These are phyloP conservation scores for Collybia sp. DNA, from an alignment of 768 basidiomycete genomes.

Conservation along the genomic window DNA sequence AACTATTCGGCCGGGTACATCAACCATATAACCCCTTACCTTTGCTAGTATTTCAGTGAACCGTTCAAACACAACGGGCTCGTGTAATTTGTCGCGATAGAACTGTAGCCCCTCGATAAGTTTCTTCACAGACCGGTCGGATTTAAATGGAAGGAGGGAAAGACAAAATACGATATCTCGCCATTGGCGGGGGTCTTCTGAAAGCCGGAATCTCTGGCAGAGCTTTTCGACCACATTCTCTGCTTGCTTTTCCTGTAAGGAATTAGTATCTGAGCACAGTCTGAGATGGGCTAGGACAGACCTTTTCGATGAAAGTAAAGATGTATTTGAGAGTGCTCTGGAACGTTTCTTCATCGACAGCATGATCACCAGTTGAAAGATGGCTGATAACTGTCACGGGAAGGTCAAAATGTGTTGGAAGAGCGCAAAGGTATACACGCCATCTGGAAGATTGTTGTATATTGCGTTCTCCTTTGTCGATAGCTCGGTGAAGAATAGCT, in stretches of 20 bases:
- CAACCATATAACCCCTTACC: slow-evolving; percentile 32
- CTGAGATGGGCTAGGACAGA: slow-evolving; percentile 18
- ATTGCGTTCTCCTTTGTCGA: slow-evolving; percentile 98
- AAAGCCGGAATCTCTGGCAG: slow-evolving; percentile 89
- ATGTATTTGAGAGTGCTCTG: slow-evolving; percentile 93
- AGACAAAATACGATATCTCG: slow-evolving; percentile 95
- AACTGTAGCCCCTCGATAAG: slow-evolving; percentile 88
- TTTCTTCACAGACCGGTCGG: slow-evolving; percentile 94
- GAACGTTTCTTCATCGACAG: slow-evolving; percentile 90
- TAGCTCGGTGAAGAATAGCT: slow-evolving; percentile 94
- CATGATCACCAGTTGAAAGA: slow-evolving; percentile 83
- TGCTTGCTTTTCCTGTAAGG: slow-evolving; percentile 87
- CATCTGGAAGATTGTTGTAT: slow-evolving; percentile 97
- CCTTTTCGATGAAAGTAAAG: slow-evolving; percentile 97
- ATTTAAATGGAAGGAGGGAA: slow-evolving; percentile 93
- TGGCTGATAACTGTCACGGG: slow-evolving; percentile 80
- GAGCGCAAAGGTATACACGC: slow-evolving; percentile 31
- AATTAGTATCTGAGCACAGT: neutral
- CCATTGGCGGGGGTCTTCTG: slow-evolving; percentile 92
- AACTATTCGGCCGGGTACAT: neutral
- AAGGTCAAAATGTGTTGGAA: slow-evolving; percentile 3
- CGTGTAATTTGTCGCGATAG: slow-evolving; percentile 96
- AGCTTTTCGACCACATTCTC: slow-evolving; percentile 97
- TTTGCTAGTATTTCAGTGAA: slow-evolving; percentile 93
- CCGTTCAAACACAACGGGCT: slow-evolving; percentile 69